These are phyloP conservation scores for Stipa capillata DNA, from an alignment of 176 grass and related monocot genomes.

Conservation along the genomic window DNA sequence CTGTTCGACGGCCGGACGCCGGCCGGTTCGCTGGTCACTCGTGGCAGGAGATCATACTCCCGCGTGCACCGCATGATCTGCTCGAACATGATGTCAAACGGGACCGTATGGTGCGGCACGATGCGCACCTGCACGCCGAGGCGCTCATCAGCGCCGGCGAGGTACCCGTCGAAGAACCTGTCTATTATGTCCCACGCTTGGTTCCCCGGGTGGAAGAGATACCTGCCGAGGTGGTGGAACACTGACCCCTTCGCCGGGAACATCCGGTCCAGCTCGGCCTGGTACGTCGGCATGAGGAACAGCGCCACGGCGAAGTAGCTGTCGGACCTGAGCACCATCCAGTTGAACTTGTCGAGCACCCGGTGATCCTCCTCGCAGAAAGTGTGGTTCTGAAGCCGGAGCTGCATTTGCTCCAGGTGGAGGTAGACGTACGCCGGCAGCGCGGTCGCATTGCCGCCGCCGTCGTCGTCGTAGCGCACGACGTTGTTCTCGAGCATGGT, in stretches of 20 bases:
- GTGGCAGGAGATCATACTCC: constrained; percentile 42
- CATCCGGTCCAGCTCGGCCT: constrained; percentile 41
- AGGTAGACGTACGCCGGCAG: constrained; percentile 62
- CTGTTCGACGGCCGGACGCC: background rate
- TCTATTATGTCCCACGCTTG: constrained; percentile 43
- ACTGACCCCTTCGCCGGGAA: constrained; percentile 60
- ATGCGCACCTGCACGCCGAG: constrained; percentile 58
- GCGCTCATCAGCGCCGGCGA: constrained; percentile 46
- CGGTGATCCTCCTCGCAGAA: constrained; percentile 55
- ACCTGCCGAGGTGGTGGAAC: constrained; percentile 78
- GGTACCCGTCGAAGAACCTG: constrained; percentile 66
- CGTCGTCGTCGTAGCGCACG: constrained; percentile 5
- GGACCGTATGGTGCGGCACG: background rate
- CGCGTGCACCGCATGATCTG: constrained; percentile 41
- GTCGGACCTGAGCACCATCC: constrained; percentile 66
- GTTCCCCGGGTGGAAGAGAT: constrained; percentile 69
- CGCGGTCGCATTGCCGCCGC: background rate
- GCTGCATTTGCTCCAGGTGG: constrained; percentile 28
- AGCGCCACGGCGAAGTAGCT: constrained; percentile 66
- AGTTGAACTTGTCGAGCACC: constrained; percentile 38
- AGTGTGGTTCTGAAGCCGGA: constrained; percentile 16
- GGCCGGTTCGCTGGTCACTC: background rate
- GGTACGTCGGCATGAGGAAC: constrained; percentile 50
- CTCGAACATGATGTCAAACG: constrained; percentile 39
- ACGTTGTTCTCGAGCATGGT: constrained; percentile 34